phyloP scores from a whole-genome alignment of 2,329 filamentous ascomycete species.

The Periconia sp. region DNA sequence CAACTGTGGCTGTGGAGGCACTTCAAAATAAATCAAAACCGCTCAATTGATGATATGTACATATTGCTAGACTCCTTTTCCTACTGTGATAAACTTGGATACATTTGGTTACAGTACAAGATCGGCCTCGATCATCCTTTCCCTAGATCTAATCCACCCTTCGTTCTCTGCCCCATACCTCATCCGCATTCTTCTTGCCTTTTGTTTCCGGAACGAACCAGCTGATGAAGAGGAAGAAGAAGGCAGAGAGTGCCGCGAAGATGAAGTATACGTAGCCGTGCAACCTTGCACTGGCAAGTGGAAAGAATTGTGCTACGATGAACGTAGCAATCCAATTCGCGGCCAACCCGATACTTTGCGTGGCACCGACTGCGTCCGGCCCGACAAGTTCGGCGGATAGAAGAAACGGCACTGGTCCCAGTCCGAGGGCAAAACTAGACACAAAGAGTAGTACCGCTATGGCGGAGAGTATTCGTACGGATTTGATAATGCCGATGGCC shows the following conservation, averaged over 20 bases:
- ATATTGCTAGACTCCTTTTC: too few species aligned
- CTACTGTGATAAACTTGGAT: too few species aligned
- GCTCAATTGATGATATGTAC: too few species aligned
- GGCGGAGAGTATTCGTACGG: conserved; percentile 77
- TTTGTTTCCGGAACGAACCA: conserved; percentile 85
- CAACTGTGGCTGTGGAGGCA: too few species aligned
- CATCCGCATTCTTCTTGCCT: conserved; percentile 81
- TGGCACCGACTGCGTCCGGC: conserved; percentile 87
- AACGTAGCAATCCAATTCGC: conserved; percentile 93
- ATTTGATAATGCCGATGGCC: conserved; percentile 78
- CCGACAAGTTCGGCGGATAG: conserved; percentile 89
- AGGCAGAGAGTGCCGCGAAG: conserved; percentile 76
- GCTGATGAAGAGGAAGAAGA: conserved; percentile 74
- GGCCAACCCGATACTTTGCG: conserved; percentile 85
- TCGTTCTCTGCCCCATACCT: conserved; percentile 80
- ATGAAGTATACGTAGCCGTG: conserved; percentile 90
- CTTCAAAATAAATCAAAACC: too few species aligned
- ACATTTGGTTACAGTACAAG: too few species aligned
- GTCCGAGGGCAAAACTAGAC: conserved; percentile 84
- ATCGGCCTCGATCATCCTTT: background rate
- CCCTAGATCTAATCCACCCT: conserved; percentile 28
- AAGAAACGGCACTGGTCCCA: conserved; percentile 95
- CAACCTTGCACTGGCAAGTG: conserved; percentile 77
- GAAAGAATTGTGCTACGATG: conserved; percentile 93
- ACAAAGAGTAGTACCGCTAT: conserved; percentile 86